These are phyloP conservation scores for Pseudozyma pruni DNA, from an alignment of 1,284 basidiomycete genomes.

Conservation along the genomic window DNA sequence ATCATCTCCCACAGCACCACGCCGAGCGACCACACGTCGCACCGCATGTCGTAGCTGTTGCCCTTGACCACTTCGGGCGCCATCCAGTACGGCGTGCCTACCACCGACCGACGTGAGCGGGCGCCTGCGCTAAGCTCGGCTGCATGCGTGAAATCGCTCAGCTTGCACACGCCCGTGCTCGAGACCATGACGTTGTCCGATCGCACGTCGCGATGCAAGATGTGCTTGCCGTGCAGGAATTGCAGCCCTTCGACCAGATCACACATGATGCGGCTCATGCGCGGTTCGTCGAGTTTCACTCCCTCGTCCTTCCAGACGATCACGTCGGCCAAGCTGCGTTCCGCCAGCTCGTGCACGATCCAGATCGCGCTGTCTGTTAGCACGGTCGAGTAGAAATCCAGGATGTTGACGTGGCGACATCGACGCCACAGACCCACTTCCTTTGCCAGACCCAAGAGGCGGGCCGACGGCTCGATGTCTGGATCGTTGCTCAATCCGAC, in stretches of 20 bases:
- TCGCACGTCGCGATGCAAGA: conserved; percentile 57
- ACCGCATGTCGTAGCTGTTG: conserved; percentile 47
- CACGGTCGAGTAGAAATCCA: conserved; percentile 49
- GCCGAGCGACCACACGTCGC: conserved; percentile 60
- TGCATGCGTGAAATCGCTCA: conserved; percentile 59
- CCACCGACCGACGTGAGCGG: conserved; percentile 38
- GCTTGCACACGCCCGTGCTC: conserved; percentile 52
- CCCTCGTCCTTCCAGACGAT: conserved; percentile 44
- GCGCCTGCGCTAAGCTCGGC: conserved; percentile 31
- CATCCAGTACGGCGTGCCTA: conserved; percentile 64
- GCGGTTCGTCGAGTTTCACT: conserved; percentile 36
- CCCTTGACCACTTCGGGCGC: conserved; percentile 62
- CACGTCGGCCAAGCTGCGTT: conserved; percentile 54
- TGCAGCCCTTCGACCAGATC: conserved; percentile 51
- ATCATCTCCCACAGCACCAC: conserved; percentile 61
- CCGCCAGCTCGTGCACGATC: conserved; percentile 58
- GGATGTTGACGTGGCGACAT: conserved; percentile 46
- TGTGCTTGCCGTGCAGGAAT: conserved; percentile 43
- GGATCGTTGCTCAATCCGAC: conserved; percentile 26
- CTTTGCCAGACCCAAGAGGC: conserved; percentile 43
- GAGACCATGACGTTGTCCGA: conserved; percentile 57
- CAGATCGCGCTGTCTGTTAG: conserved; percentile 43
- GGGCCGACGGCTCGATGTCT: conserved; percentile 33
- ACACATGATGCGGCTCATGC: conserved; percentile 53
- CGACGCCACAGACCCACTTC: conserved; percentile 53